Percentiles rank a stretch among this genome's conserved stretches.
phyloP scores from a whole-genome alignment of 2,329 filamentous ascomycete species.

The Helminthosporium solani region DNA sequence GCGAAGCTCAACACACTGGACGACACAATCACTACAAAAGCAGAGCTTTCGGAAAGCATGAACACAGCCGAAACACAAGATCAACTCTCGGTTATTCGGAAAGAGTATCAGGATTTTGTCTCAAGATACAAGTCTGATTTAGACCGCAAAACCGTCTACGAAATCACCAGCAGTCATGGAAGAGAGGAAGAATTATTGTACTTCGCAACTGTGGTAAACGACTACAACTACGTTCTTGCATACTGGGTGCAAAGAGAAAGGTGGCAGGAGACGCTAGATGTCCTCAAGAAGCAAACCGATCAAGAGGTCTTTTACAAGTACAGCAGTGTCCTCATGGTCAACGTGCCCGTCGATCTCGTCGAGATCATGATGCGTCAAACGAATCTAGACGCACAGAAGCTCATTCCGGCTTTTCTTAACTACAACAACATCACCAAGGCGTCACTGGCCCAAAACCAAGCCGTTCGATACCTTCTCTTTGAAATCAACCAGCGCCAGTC shows the following conservation, averaged over 20 bases:
- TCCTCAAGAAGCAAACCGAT: conserved; percentile 90
- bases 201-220: conserved; percentile 84
- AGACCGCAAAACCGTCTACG: conserved; percentile 89
- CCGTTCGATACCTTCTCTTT: conserved; percentile 88
- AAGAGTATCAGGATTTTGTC: conserved; percentile 87
- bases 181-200: conserved; percentile 89
- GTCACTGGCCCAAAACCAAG: conserved; percentile 74
- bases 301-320: conserved; percentile 95
- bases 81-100: conserved; percentile 68
- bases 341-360: conserved; percentile 81
- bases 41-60: conserved; percentile 72
- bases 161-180: conserved; percentile 93
- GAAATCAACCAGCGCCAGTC: conserved; percentile 85
- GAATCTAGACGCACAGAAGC: conserved; percentile 77
- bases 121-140: conserved; percentile 81
- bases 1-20: conserved; percentile 92
- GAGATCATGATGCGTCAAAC: conserved; percentile 92
- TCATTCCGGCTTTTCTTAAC: conserved; percentile 90
- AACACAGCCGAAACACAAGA: conserved; percentile 70
- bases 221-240: conserved; percentile 90
- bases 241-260: conserved; percentile 97
- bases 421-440: conserved; percentile 80
- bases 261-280: conserved; percentile 82
- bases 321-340: conserved; percentile 92
- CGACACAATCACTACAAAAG: conserved; percentile 87